These are phyloP conservation scores for Rubroshorea leprosula DNA, from an alignment of 345 rosid species.

Conservation along the genomic window DNA sequence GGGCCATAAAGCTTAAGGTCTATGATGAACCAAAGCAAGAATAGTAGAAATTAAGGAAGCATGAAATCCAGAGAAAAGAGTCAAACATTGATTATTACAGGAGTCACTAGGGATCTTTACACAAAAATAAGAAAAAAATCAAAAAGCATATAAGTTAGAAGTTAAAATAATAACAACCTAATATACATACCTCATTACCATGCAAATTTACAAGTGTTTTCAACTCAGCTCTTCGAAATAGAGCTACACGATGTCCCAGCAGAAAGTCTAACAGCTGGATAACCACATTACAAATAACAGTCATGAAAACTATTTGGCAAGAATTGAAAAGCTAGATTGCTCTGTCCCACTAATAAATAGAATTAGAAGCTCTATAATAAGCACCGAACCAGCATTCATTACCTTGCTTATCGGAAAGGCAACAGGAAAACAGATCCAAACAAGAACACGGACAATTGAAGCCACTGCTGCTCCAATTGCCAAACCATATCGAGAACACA, in stretches of 20 bases:
- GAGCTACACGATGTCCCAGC: conserved; percentile 86
- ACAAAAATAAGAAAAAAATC: background rate
- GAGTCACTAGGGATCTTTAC: background rate
- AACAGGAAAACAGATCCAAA: conserved; percentile 84
- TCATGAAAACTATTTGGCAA: conserved; percentile 1
- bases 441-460: conserved; percentile 80
- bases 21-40: background rate
- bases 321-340: conserved; percentile 8
- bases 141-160: background rate
- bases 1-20: conserved; percentile 7
- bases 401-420: conserved; percentile 99
- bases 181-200: conserved; percentile 76
- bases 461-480: conserved; percentile 89
- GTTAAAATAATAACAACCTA: background rate
- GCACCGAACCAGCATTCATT: conserved; percentile 3
- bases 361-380: background rate
- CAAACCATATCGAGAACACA: conserved; percentile 91
- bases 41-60: background rate
- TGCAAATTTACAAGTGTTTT: conserved; percentile 92
- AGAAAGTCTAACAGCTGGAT: conserved; percentile 73
- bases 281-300: conserved; percentile 7
- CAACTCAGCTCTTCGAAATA: conserved; percentile 97
- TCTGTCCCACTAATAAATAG: background rate
- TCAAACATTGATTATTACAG: background rate
- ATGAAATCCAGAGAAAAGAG: background rate